Base-by-base conservation (phyloP, 2,329 filamentous ascomycete genomes). In the Penicillium decumbens region DNA sequence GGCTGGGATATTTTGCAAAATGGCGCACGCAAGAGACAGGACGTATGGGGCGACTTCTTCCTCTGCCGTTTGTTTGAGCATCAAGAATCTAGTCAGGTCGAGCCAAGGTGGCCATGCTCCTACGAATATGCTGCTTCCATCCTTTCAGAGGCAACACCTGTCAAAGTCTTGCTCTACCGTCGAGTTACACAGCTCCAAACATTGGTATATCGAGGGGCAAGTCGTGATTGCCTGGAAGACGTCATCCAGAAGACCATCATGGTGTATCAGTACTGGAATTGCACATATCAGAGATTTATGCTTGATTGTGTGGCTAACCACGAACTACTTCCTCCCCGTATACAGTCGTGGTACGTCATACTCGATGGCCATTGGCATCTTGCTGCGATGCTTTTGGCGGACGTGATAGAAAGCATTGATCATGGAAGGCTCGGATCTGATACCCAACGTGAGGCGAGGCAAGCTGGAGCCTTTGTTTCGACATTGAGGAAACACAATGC, bases 261-360 rank as follows among this genome's bases (percentile, higher is more conserved):
- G 4, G 74, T 82, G 24, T 79, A 79, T 60, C 70, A 76, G 39
- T 75, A 82, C 62, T 83, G 80, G 80, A 76, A 79, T 47, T 59
- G 62, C 20, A 72, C 73, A 0, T 80, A 81, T 53, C 74, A 73
- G 1, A 69, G 69, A 0, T 79, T 83, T 55, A 78, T 81, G 57
- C 62, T 69, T 13, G 77, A 80, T 50, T 75, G 80, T 33, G 67
- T 80, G 10, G 65, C 71, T 2, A 65, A 78, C 50, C 79, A 80
- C 50, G 70, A 77, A 28, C 58, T 64, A 0, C 71, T 83, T 0
- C 78, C 79, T 1, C 59, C 75, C 9, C 77, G 77, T 12, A 74
- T 83, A 4, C 79, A 80, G 57, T 80, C 79, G 37, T 83, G 80
- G 80, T 82, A 81, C 51, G 73, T 81, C 12, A 77, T 80, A 45